Conservation (phyloP, 768 basidiomycete genomes). For the Tylopilus sp. region DNA sequence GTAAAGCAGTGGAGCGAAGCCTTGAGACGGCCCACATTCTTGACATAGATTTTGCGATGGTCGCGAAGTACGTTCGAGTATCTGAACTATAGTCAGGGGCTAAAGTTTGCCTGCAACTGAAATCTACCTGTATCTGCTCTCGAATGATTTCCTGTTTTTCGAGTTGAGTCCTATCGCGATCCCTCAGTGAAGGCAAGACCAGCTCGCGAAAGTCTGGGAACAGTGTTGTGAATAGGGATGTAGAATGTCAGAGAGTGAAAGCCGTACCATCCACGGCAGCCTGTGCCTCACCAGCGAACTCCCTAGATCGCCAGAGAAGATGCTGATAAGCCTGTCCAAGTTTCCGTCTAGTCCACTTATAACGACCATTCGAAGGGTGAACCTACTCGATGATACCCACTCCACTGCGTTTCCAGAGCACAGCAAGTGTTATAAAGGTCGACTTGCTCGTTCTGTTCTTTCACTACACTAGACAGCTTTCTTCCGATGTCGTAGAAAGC, state of each 20-base stretch:
- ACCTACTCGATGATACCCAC: too few relatives aligned
- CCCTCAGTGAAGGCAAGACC: conserved; percentile 14
- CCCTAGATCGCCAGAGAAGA: conserved; percentile 20
- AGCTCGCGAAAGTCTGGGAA: conserved; percentile 16
- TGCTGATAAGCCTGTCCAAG: conserved; percentile 12
- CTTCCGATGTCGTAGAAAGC: conserved; percentile 14
- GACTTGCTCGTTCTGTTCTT: conserved; percentile 4
- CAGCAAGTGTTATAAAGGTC: conserved; percentile 12
- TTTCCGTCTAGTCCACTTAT: neutral
- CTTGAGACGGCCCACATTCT: conserved; percentile 8
- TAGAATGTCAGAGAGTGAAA: neutral
- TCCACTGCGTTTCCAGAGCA: conserved; percentile 14
- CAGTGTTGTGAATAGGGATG: neutral
- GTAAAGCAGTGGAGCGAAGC: neutral
- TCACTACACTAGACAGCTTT: conserved; percentile 6
- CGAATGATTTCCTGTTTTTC: conserved; percentile 16
- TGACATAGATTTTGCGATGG: conserved; percentile 20
- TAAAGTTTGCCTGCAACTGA: neutral
- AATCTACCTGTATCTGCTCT: conserved; percentile 14
- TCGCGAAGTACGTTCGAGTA: conserved; percentile 12
- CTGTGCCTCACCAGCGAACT: conserved; percentile 20
- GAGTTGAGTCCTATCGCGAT: neutral
- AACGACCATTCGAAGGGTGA: too few relatives aligned
- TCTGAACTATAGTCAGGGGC: conserved; percentile 10
- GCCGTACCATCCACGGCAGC: conserved; percentile 14